These are phyloP conservation scores for Mortierella sp. DNA, from an alignment of 371 early-diverging fungal genomes.

Conservation along the genomic window DNA sequence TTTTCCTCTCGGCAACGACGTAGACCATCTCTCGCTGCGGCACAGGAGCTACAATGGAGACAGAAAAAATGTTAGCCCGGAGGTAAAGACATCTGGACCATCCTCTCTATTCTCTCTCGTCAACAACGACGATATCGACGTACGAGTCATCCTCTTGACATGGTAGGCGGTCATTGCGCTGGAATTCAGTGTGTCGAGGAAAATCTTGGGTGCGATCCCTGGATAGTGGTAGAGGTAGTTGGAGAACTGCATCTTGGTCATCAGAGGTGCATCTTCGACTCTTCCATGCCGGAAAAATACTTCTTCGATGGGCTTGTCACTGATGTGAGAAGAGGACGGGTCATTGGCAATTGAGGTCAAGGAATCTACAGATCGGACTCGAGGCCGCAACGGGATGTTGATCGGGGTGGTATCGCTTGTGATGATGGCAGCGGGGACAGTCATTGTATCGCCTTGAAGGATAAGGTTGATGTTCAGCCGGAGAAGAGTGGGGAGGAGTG, in stretches of 20 bases:
- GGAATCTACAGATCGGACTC: constrained; percentile 17
- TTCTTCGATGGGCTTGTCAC: constrained; percentile 2
- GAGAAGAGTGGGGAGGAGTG: no score
- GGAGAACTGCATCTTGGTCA: constrained; percentile 49
- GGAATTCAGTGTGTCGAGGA: constrained; percentile 26
- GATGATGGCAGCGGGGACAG: background rate
- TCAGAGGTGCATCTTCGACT: constrained; percentile 26
- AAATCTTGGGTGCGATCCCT: constrained; percentile 4
- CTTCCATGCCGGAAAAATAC: constrained; percentile 44
- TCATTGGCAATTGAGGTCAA: constrained; percentile 9
- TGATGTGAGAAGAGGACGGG: background rate
- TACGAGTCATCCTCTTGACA: constrained; percentile 37
- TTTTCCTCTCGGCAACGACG: constrained; percentile 33
- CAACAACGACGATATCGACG: background rate
- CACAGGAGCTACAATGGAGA: constrained; percentile 25
- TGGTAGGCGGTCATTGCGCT: constrained; percentile 29
- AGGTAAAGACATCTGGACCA: background rate
- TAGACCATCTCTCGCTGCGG: constrained; percentile 36
- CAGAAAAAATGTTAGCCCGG: background rate
- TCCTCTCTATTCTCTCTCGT: background rate
- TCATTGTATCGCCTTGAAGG: background rate
- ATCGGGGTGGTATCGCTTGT: constrained; percentile 1
- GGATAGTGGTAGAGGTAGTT: constrained; percentile 37
- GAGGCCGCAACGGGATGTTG: constrained; percentile 17
- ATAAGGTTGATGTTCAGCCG: no score